phyloP scores from a whole-genome alignment of 2,329 filamentous ascomycete genomes.

The Intubia oerlemansii region DNA sequence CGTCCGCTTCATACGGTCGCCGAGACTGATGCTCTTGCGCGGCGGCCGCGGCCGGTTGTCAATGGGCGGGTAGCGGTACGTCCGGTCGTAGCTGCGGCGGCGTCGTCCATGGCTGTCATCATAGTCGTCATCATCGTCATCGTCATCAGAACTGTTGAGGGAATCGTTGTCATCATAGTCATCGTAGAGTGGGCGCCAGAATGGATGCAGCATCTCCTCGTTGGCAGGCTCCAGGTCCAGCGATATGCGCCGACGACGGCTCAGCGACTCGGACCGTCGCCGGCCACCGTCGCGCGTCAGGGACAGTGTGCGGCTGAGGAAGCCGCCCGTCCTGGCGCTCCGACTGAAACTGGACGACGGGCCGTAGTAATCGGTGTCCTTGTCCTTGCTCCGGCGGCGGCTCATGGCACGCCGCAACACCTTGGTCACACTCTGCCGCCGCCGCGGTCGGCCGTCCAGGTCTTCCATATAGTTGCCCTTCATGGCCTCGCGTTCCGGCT shows the following conservation, averaged over 20 bases:
- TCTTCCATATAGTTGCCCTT: conserved; percentile 35
- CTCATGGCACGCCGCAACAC: conserved; percentile 27
- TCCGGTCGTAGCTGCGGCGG: too few relatives aligned
- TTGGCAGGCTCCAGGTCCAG: conserved; percentile 26
- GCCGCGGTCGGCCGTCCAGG: conserved; percentile 12
- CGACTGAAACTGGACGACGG: conserved; percentile 18
- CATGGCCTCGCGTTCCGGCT: conserved; percentile 26
- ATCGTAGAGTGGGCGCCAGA: conserved; percentile 34
- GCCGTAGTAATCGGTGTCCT: conserved; percentile 15
- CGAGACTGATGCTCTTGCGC: conserved; percentile 28
- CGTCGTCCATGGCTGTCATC: too few relatives aligned
- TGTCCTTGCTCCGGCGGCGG: conserved; percentile 10
- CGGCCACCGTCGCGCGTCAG: conserved; percentile 15
- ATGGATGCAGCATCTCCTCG: conserved; percentile 33
- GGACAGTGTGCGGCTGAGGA: conserved; percentile 31
- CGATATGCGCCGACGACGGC: conserved; percentile 11
- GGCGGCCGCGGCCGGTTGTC: conserved; percentile 24
- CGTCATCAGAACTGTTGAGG: conserved; percentile 8
- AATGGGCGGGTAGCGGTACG: conserved; percentile 24
- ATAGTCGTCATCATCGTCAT: conserved; percentile 15
- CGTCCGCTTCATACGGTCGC: conserved; percentile 31
- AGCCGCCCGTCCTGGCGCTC: too few relatives aligned
- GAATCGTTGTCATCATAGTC: conserved; percentile 9
- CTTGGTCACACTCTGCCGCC: conserved; percentile 24
- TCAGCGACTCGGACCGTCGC: conserved; percentile 3